These are phyloP conservation scores for Sarocladium brachiariae DNA, from an alignment of 2,329 filamentous ascomycete species.

Conservation along the genomic window DNA sequence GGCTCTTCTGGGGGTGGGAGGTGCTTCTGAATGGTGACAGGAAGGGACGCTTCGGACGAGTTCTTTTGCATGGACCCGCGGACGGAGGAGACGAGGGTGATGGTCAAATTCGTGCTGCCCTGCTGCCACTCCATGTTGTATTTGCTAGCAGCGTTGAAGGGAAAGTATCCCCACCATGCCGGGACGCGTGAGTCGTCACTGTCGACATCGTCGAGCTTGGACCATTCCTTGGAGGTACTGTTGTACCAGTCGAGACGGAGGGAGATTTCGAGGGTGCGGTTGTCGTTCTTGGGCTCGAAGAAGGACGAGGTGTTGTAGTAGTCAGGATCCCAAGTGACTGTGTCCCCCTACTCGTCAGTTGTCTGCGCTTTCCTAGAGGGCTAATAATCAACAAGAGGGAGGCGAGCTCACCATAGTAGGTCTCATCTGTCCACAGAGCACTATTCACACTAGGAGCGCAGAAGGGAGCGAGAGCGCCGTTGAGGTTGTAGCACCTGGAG, in stretches of 20 bases:
- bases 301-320: conserved; percentile 32
- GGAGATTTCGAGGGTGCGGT: conserved; percentile 24
- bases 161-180: conserved; percentile 41
- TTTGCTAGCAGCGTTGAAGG: conserved; percentile 32
- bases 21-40: conserved; percentile 27
- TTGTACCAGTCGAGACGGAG: conserved; percentile 36
- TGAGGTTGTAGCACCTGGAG: conserved; percentile 39
- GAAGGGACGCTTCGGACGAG: conserved; percentile 33
- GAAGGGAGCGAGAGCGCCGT: conserved; percentile 42
- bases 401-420: conserved; percentile 42
- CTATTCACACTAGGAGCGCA: conserved; percentile 40
- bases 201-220: conserved; percentile 24
- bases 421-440: conserved; percentile 36
- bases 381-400: too few species aligned
- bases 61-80: conserved; percentile 22
- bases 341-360: too few species aligned
- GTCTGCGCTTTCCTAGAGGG: too few species aligned
- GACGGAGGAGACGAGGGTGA: conserved; percentile 35
- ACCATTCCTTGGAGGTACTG: conserved; percentile 27
- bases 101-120: conserved; percentile 38
- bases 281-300: conserved; percentile 14
- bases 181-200: conserved; percentile 23
- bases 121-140: conserved; percentile 27
- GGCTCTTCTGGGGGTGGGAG: conserved; percentile 30
- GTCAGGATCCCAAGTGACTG: conserved; percentile 51